A percentile compares a stretch with the other conserved stretches of the same genome.
These are phyloP conservation scores for Umbelopsis sp. DNA, from an alignment of 371 early-diverging fungal species.

Conservation along the genomic window DNA sequence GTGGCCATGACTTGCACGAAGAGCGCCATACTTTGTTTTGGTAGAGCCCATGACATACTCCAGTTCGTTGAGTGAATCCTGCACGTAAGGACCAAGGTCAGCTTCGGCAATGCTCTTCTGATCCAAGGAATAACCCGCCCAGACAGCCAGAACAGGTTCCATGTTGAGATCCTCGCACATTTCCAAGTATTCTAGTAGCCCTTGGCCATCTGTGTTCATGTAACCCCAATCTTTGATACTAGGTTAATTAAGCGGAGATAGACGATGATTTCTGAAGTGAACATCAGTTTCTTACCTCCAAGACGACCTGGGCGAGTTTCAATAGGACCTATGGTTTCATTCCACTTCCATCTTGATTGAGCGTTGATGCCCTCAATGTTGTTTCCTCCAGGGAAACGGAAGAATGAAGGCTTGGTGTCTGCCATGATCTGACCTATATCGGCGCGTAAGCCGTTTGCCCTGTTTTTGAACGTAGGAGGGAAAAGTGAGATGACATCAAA, in stretches of 20 bases:
- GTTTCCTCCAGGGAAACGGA: conserved; percentile 37
- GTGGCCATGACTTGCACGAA: conserved; percentile 29
- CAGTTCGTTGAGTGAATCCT: conserved; percentile 28
- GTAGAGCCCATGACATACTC: conserved; percentile 28
- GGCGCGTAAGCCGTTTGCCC: conserved; percentile 30
- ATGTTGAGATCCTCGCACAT: conserved; percentile 24
- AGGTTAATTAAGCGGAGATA: background rate
- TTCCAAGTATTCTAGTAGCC: conserved; percentile 33
- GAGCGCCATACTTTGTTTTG: conserved; percentile 23
- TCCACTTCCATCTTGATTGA: conserved; percentile 31
- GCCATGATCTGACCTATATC: conserved; percentile 27
- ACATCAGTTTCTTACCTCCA: conserved; percentile 17
- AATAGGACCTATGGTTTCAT: conserved; percentile 32
- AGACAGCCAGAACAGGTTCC: conserved; percentile 26
- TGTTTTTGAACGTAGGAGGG: conserved; percentile 30
- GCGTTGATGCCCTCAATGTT: conserved; percentile 29
- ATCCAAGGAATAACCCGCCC: conserved; percentile 28
- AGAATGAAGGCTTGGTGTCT: conserved; percentile 27
- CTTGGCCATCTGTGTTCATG: conserved; percentile 33
- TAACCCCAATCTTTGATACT: conserved; percentile 25
- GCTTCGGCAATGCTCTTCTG: conserved; percentile 24
- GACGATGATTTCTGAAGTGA: background rate
- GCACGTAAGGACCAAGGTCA: conserved; percentile 29
- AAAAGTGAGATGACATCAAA: conserved; percentile 35
- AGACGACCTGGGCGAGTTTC: conserved; percentile 30